Base-by-base conservation (phyloP, 176 grass and related monocot genomes). In the Puccinellia tenuiflora region DNA sequence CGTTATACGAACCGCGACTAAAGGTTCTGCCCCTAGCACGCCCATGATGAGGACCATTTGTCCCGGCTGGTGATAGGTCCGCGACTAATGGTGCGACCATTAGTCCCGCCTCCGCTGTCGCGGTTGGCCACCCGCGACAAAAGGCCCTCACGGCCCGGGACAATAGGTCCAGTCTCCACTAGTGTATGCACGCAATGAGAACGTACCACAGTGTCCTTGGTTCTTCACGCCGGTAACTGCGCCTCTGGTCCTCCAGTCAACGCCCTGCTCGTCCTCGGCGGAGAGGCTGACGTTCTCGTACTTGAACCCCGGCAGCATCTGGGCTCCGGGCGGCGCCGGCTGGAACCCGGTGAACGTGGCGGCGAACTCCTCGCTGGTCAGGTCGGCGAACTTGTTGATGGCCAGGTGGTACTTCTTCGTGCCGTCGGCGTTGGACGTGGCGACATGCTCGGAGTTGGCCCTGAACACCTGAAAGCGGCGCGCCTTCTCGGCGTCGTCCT, bases 281-380 rank as follows among this genome's bases (percentile, higher is more conserved):
- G 45, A 31, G 43, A 73, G 70, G 76, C 37, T 78, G 22, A 78
- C 15, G 14, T 78, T 78, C 9, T 40, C 38, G 5, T 78, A 78
- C 76, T 42, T 40, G 54, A 61, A 78, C 9, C 37, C 18, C 28
- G 35, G 42, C 34, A 39, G 64, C 70, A 1, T 73, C 4, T 46
- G 40, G 78, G 22, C 28, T 15, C 53, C 88, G 34, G 84, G 54
- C 28, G 86, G 54, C 64, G 46, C 17, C 13, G 68, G 55, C 80
- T 37, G 76, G 82, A 81, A 76, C 47, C 79, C 63, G 56, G 68
- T 75, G 38, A 60, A 42, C 57, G 20, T 29, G 21, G 61, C 79
- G 25, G 25, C 26, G 35, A 90, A 90, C 79, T 90, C 88, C 13
- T 86, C 84, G 31, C 70, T 81, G 5, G 84, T 90, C 16, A 90